phyloP scores from a whole-genome alignment of 2,329 filamentous ascomycete species.

The Elsinoe necatrix region DNA sequence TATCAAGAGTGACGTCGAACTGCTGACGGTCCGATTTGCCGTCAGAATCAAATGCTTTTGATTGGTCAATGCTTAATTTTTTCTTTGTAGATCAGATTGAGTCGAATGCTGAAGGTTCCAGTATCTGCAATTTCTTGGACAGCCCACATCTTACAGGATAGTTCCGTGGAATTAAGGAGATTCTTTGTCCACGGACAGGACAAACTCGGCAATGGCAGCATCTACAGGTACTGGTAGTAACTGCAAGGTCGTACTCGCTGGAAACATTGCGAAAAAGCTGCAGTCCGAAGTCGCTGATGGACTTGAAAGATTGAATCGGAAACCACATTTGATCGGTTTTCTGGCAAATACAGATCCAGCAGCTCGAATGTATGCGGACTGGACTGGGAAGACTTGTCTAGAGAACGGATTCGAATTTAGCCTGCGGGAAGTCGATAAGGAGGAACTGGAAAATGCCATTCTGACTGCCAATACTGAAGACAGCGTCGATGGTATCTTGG shows the following conservation, averaged over 20 bases:
- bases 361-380: conserved; percentile 88
- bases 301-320: conserved; percentile 59
- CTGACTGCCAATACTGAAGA: conserved; percentile 73
- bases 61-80: conserved; percentile 12
- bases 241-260: conserved; percentile 90
- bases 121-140: not conserved
- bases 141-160: not conserved
- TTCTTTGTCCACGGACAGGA: not conserved
- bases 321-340: conserved; percentile 81
- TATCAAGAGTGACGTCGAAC: conserved; percentile 14
- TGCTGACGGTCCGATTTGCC: conserved; percentile 4
- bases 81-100: not conserved
- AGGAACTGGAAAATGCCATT: conserved; percentile 82
- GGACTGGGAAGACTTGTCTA: conserved; percentile 91
- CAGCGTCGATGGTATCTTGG: conserved; percentile 77
- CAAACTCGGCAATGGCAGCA: not conserved
- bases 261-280: conserved; percentile 74
- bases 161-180: not conserved
- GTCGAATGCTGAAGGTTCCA: not conserved
- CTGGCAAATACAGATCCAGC: conserved; percentile 86
- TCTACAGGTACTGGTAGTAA: conserved; percentile 27
- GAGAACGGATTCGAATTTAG: conserved; percentile 93
- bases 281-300: conserved; percentile 70
- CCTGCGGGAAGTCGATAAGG: conserved; percentile 73
- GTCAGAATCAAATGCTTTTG: not conserved